These are phyloP conservation scores for Flaveria robusta DNA, from an alignment of 129 eudicot genomes.

Conservation along the genomic window DNA sequence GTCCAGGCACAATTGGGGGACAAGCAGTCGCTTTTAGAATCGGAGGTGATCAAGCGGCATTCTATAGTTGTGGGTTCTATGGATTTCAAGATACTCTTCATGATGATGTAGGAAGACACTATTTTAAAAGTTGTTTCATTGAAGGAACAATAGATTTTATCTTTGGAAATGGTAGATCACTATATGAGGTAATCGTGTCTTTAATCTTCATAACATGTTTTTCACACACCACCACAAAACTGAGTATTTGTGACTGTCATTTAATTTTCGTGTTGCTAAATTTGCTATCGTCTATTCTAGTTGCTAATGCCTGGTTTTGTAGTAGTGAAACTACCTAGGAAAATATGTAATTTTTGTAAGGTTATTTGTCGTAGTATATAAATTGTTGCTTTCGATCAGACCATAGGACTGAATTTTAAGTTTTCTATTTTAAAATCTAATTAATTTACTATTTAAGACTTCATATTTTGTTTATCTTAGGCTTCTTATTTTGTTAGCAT, in stretches of 20 bases:
- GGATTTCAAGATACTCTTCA: slow-evolving; percentile 85
- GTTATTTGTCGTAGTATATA: neutral
- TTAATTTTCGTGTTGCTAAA: too few species aligned
- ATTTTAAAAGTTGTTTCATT: slow-evolving; percentile 72
- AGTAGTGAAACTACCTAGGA: neutral
- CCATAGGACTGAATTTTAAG: too few species aligned
- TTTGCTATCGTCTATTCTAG: too few species aligned
- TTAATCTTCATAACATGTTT: neutral
- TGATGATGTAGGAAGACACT: slow-evolving; percentile 81
- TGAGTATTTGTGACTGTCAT: neutral
- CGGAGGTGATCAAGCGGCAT: slow-evolving; percentile 73
- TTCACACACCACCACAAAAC: neutral
- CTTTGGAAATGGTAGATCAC: slow-evolving; percentile 82
- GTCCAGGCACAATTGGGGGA: slow-evolving; percentile 59
- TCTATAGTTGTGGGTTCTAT: slow-evolving; percentile 80
- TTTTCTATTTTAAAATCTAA: too few species aligned
- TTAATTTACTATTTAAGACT: too few species aligned
- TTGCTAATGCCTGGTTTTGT: neutral
- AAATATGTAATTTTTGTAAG: neutral
- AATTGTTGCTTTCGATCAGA: too few species aligned
- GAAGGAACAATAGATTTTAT: slow-evolving; percentile 90
- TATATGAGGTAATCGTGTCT: slow-evolving; percentile 59
- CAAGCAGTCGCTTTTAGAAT: slow-evolving; percentile 82
- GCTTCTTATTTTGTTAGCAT: too few species aligned
- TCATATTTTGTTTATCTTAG: too few species aligned